phyloP scores from a whole-genome alignment of 805 yeast species.

The Kodamaea restingae region DNA sequence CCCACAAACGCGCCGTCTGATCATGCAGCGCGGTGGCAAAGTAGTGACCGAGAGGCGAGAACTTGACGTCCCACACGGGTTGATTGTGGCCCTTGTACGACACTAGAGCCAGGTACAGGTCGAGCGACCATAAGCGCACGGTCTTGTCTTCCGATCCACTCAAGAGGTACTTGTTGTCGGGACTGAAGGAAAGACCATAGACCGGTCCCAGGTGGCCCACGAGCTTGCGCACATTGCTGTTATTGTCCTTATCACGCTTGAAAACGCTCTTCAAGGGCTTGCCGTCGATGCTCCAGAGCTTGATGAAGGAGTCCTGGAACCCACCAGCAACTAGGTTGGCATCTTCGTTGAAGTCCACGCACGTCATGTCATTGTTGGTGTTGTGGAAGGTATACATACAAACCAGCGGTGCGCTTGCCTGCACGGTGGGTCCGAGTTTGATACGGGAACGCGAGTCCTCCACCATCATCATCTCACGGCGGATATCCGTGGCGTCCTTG shows the following conservation, averaged over 20 bases:
- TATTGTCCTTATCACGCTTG: conserved; percentile 50
- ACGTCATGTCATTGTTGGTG: conserved; percentile 84
- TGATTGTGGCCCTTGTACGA: conserved; percentile 95
- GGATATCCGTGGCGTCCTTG: conserved; percentile 74
- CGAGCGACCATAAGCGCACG: conserved; percentile 89
- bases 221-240: conserved; percentile 49
- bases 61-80: conserved; percentile 96
- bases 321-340: conserved; percentile 89
- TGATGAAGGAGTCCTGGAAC: conserved; percentile 85
- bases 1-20: conserved; percentile 96
- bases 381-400: conserved; percentile 98
- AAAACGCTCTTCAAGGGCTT: conserved; percentile 66
- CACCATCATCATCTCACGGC: conserved; percentile 70
- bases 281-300: conserved; percentile 92
- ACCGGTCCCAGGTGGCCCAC: conserved; percentile 95
- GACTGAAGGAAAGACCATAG: conserved; percentile 84
- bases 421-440: conserved; percentile 55
- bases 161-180: conserved; percentile 77
- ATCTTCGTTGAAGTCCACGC: conserved; percentile 82
- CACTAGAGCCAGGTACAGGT: conserved; percentile 83
- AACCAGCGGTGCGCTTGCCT: conserved; percentile 85
- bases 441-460: conserved; percentile 79
- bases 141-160: conserved; percentile 91
- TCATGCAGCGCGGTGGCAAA: conserved; percentile 98
- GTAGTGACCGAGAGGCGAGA: conserved; percentile 93